Evolutionary conservation across 441 rosid genomes (phyloP), one percentile per base, ranked within the genome.

Genomic region (Melastoma candidum): DNA sequence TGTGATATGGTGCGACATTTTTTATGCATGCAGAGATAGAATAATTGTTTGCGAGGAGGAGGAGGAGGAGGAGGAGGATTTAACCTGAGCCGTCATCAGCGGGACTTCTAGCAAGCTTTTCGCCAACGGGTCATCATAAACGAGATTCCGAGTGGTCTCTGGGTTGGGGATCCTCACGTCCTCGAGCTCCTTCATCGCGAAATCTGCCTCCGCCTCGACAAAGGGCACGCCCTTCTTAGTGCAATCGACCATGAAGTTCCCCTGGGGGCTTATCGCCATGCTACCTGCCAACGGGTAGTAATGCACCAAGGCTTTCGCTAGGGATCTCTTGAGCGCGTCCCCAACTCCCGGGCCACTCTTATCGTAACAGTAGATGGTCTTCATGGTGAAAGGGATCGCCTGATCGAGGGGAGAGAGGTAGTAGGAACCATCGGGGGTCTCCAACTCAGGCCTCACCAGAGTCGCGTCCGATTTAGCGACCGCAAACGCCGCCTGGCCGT

Each of bases 381-480:
- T 41, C 44, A 46, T 51, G 1, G 58, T 47, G 46, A 47, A 12
- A 12, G 58, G 65, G 49, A 53, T 46, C 26, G 58, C 58, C 48
- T 39, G 53, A 58, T 47, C 59, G n/a, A 61, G 51, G 58, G 58
- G 46, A 24, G 53, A 61, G 11, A 53, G 25, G 58, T 45, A 47
- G 58, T 61, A 53, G 14, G 36, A 22, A 2, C 65, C 58, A 1
- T 10, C 26, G 7, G 65, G 65, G 39, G 58, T 53, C 13, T 48
- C 58, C 1, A 53, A 53, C 14, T 46, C 65, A 41, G 53, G 65
- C 36, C 10, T 4, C 12, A 61, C 53, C 47, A 53, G 11, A 32
- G 22, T 0, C 0, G 26, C 13, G 2, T 11, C 12, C 11, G 44
- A 36, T 41, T 39, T 61, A 12, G 12, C 53, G 47, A 61, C 48